phyloP scores from a whole-genome alignment of 345 rosid species.

The Erucastrum elatum region DNA sequence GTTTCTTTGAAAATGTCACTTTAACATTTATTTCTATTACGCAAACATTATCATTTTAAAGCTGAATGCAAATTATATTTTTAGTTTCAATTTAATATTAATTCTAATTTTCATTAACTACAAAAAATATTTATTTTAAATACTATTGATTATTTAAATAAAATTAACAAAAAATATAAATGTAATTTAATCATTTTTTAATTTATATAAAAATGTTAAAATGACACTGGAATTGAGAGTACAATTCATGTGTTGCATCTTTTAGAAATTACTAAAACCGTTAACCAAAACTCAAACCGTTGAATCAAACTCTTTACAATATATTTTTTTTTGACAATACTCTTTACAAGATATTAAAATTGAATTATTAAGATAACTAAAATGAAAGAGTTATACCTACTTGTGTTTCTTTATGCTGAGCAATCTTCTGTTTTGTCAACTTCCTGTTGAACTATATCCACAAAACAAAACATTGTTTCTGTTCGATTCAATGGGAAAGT shows the following conservation, averaged over 20 bases:
- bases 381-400: conserved; percentile 18
- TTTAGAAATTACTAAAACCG: neutral
- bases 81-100: no score
- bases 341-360: neutral
- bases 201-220: no score
- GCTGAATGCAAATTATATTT: no score
- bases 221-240: no score
- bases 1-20: no score
- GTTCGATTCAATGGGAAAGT: neutral
- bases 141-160: no score
- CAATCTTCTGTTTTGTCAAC: conserved; percentile 32
- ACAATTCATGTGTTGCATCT: neutral
- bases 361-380: conserved; percentile 17
- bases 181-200: no score
- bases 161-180: no score
- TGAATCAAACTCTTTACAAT: neutral
- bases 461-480: neutral
- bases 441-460: neutral
- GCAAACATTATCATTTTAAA: no score
- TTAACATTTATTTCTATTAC: no score
- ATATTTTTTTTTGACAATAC: neutral
- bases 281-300: neutral
- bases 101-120: no score
- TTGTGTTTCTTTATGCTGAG: conserved; percentile 25
- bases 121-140: no score